A percentile compares a stretch with the other conserved stretches of the same genome.
Evolutionary conservation across 2,329 filamentous ascomycete species (phyloP).

Genomic region (Eurotiales sp.): DNA sequence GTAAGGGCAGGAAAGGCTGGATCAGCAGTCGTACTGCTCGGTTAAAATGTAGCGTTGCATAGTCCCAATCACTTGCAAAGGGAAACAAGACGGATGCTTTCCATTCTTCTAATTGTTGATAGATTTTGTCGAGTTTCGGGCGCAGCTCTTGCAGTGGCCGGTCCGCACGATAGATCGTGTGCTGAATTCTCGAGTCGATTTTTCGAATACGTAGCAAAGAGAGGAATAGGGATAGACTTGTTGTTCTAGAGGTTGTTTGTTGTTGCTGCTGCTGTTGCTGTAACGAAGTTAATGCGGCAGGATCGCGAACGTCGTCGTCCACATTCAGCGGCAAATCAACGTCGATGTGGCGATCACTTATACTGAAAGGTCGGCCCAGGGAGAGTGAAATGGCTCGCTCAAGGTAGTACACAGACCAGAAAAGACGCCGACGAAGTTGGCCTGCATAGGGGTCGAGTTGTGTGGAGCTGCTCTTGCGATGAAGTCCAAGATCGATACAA

Average conservation of each 20-base stretch:
- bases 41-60: slow-evolving; percentile 50
- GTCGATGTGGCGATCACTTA: slow-evolving; percentile 51
- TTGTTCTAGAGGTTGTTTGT: slow-evolving; percentile 26
- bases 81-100: slow-evolving; percentile 34
- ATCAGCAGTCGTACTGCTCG: slow-evolving; percentile 49
- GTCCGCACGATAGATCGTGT: slow-evolving; percentile 52
- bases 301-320: slow-evolving; percentile 39
- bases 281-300: slow-evolving; percentile 26
- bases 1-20: slow-evolving; percentile 48
- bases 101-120: slow-evolving; percentile 48
- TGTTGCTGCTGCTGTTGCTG: slow-evolving; percentile 12
- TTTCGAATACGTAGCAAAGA: slow-evolving; percentile 46
- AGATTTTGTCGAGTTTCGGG: slow-evolving; percentile 47
- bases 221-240: slow-evolving; percentile 41
- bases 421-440: slow-evolving; percentile 47
- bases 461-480: slow-evolving; percentile 45
- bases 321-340: slow-evolving; percentile 46
- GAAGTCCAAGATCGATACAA: slow-evolving; percentile 51
- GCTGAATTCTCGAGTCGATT: slow-evolving; percentile 49
- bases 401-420: slow-evolving; percentile 52
- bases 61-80: slow-evolving; percentile 42
- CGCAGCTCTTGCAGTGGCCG: slow-evolving; percentile 42
- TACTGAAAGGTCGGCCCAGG: slow-evolving; percentile 49
- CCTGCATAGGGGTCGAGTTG: slow-evolving; percentile 40
- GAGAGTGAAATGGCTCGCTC: slow-evolving; percentile 50